These are phyloP conservation scores for Aspergillus luchuensis DNA, from an alignment of 2,329 filamentous ascomycete species.

Conservation along the genomic window DNA sequence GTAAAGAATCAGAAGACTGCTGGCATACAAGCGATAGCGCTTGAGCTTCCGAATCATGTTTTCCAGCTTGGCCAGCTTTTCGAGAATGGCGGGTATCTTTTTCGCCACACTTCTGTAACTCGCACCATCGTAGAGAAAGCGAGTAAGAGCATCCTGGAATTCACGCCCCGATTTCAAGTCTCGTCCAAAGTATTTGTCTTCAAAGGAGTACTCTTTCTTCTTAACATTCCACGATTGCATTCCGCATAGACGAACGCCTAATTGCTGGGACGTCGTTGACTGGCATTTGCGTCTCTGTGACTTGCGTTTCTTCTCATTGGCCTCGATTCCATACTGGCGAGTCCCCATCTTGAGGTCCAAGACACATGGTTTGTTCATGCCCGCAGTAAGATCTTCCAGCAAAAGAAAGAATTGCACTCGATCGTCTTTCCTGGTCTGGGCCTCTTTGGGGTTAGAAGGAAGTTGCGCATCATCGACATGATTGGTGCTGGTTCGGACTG, in stretches of 20 bases:
- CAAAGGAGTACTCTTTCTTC: conserved; percentile 83
- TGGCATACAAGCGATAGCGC: conserved; percentile 93
- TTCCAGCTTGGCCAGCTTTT: conserved; percentile 81
- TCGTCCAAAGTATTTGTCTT: conserved; percentile 96
- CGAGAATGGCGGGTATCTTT: conserved; percentile 84
- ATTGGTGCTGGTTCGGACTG: conserved; percentile 12
- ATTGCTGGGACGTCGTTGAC: conserved; percentile 83
- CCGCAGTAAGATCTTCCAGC: conserved; percentile 90
- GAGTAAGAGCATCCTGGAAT: conserved; percentile 83
- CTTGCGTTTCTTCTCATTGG: conserved; percentile 84
- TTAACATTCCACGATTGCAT: conserved; percentile 94
- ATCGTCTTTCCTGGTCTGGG: conserved; percentile 55
- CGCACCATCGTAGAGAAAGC: conserved; percentile 88
- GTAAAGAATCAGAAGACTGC: conserved; percentile 92
- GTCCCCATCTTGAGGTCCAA: conserved; percentile 99
- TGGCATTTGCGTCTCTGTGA: conserved; percentile 93
- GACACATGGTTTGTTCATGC: conserved; percentile 95
- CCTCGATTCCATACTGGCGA: conserved; percentile 92
- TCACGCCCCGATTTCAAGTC: conserved; percentile 82
- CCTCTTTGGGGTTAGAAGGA: conserved; percentile 76
- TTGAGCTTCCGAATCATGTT: conserved; percentile 76
- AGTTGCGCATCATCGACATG: conserved; percentile 34
- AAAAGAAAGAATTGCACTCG: conserved; percentile 91
- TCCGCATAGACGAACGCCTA: conserved; percentile 91
- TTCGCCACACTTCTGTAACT: conserved; percentile 76